These are phyloP conservation scores for Gastrolobium bilobum DNA, from an alignment of 306 rosid genomes.

Conservation along the genomic window DNA sequence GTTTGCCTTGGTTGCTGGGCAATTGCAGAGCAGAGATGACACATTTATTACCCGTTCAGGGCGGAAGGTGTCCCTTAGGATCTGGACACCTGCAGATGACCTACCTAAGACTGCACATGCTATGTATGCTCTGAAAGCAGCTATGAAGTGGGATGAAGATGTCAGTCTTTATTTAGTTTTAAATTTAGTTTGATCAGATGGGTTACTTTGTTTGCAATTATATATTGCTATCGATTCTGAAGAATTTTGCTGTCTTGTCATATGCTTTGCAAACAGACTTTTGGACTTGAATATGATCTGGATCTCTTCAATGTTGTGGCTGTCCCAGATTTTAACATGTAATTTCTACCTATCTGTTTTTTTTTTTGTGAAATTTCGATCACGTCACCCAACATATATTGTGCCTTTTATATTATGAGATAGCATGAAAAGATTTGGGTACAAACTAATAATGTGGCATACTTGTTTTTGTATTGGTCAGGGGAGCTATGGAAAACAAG, in stretches of 20 bases:
- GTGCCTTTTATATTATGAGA: slow-evolving; percentile 33
- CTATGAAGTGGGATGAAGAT: slow-evolving; percentile 99
- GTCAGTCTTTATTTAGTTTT: slow-evolving; percentile 63
- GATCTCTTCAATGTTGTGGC: slow-evolving; percentile 99
- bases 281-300: slow-evolving; percentile 97
- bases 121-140: slow-evolving; percentile 93
- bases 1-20: slow-evolving; percentile 99
- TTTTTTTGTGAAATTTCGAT: slow-evolving; percentile 4
- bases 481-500: slow-evolving; percentile 99
- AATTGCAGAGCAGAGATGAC: slow-evolving; percentile 89
- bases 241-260: slow-evolving; percentile 39
- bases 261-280: slow-evolving; percentile 69
- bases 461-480: slow-evolving; percentile 57
- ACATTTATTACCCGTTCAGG: slow-evolving; percentile 79
- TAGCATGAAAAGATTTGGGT: background rate
- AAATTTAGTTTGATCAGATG: slow-evolving; percentile 26
- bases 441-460: slow-evolving; percentile 34
- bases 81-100: slow-evolving; percentile 94
- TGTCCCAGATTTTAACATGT: slow-evolving; percentile 99
- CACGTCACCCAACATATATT: slow-evolving; percentile 6
- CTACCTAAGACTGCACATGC: slow-evolving; percentile 95
- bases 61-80: slow-evolving; percentile 81
- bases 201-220: slow-evolving; percentile 37
- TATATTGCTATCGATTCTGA: slow-evolving; percentile 39
- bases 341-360: slow-evolving; percentile 34